These are phyloP conservation scores for Chaetomiaceae sp. DNA, from an alignment of 2,329 filamentous ascomycete genomes.

Conservation along the genomic window DNA sequence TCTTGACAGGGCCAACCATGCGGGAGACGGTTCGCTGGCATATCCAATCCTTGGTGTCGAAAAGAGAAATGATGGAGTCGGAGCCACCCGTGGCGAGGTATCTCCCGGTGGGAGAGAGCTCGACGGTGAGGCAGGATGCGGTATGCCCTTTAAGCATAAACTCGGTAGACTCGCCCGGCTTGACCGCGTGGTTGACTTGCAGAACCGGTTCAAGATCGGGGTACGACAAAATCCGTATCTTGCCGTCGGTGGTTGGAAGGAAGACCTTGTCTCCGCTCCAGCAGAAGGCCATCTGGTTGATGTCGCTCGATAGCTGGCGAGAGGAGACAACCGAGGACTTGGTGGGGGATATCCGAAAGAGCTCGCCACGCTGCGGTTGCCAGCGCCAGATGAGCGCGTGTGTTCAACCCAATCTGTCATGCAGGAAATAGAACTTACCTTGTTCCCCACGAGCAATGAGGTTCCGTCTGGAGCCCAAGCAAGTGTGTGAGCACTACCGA, in stretches of 20 bases:
- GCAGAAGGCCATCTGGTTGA: slow-evolving; percentile 68
- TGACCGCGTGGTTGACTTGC: slow-evolving; percentile 40
- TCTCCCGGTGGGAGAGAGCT: slow-evolving; percentile 63
- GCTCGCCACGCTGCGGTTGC: slow-evolving; percentile 48
- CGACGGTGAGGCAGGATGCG: slow-evolving; percentile 61
- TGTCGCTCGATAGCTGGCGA: slow-evolving; percentile 57
- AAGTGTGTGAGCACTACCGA: slow-evolving; percentile 63
- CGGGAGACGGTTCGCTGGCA: slow-evolving; percentile 65
- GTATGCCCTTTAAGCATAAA: slow-evolving; percentile 67
- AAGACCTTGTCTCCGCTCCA: slow-evolving; percentile 67
- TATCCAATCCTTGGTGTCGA: slow-evolving; percentile 73
- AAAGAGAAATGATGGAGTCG: slow-evolving; percentile 69
- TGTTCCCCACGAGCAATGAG: slow-evolving; percentile 65
- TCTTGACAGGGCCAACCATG: slow-evolving; percentile 64
- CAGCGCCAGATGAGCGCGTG: slow-evolving; percentile 1
- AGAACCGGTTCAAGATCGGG: slow-evolving; percentile 55
- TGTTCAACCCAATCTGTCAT: too few relatives aligned
- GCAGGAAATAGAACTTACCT: slow-evolving; percentile 40
- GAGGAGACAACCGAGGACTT: slow-evolving; percentile 49
- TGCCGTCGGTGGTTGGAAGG: slow-evolving; percentile 64
- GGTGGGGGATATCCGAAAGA: slow-evolving; percentile 57
- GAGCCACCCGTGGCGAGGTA: slow-evolving; percentile 70
- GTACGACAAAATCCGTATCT: slow-evolving; percentile 63
- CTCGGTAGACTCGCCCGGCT: slow-evolving; percentile 34
- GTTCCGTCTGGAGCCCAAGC: slow-evolving; percentile 69